phyloP scores from a whole-genome alignment of 805 yeast species.

The Lachancea cidri region DNA sequence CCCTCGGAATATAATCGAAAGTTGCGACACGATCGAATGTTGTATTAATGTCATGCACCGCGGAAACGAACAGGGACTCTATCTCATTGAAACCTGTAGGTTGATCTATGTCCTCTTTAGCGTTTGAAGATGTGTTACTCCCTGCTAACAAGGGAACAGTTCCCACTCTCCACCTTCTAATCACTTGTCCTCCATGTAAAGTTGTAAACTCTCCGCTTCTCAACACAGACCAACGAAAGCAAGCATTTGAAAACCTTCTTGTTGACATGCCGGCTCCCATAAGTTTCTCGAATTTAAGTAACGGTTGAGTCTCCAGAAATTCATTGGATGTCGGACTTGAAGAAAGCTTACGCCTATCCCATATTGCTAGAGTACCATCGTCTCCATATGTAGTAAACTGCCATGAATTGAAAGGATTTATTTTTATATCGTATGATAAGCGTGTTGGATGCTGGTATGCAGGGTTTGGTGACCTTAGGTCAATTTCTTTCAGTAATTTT shows the following conservation, averaged over 20 bases:
- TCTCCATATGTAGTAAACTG: constrained; percentile 74
- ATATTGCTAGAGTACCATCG: constrained; percentile 77
- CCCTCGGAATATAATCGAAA: constrained; percentile 70
- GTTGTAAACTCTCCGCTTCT: constrained; percentile 73
- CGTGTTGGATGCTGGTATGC: constrained; percentile 71
- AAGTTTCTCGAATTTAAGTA: constrained; percentile 54
- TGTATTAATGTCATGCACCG: constrained; percentile 69
- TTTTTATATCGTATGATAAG: constrained; percentile 59
- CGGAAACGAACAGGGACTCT: constrained; percentile 66
- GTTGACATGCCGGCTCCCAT: constrained; percentile 52
- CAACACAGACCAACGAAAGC: constrained; percentile 62
- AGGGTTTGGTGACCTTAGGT: constrained; percentile 60
- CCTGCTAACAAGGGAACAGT: constrained; percentile 39
- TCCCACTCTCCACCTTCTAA: constrained; percentile 78
- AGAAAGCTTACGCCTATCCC: constrained; percentile 67
- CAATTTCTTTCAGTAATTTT: constrained; percentile 73
- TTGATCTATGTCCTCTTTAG: constrained; percentile 10
- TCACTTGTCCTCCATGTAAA: constrained; percentile 67
- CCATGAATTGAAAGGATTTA: constrained; percentile 63
- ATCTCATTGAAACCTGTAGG: constrained; percentile 16
- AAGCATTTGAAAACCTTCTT: constrained; percentile 55
- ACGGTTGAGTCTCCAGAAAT: constrained; percentile 45
- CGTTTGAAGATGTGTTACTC: constrained; percentile 18
- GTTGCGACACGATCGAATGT: constrained; percentile 79
- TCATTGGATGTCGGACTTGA: constrained; percentile 22